Base-by-base conservation (phyloP, 2,329 filamentous ascomycete species). In the Neospermospora avenae region DNA sequence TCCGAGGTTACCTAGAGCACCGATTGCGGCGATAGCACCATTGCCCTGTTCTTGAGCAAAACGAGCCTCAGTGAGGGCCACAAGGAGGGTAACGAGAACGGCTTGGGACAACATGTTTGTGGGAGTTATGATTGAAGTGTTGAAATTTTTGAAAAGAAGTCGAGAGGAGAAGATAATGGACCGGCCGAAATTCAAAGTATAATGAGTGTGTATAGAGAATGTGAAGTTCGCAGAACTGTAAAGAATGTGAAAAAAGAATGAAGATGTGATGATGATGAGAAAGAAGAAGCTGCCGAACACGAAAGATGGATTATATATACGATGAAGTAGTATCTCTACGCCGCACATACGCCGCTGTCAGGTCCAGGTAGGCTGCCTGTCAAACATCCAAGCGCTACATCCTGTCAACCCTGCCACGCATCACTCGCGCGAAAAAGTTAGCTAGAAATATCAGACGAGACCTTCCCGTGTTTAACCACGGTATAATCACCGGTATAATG, bases 41-140 rank as follows among this genome's bases (percentile, higher is more conserved):
- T 67, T 62, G 34, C 61, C 67, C 68, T 86, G 82, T 73, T 89
- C 86, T 74, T 87, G 84, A 48, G 81, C 81, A 72, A 89, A 88
- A 66, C 71, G 70, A 65, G 71, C 71, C 56, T 73, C 69, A 35
- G 64, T 60, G 20, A 68, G 49, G 56, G 68, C 60, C n/a, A 63
- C 55, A 24, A 71, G 61, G 28, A 69, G 42, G 11, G 68, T 53
- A 42, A 71, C 8, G 46, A 71, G 54, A 48, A 67, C 41, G 14
- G 67, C 55, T 58, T 69, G 62, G 49, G 68, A 65, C 60, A 63
- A 68, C 69, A 72, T 71, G 22, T 60, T 37, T 52, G 60, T 34
- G 25, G 61, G 20, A 25, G 7, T 58, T 28, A 24, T 51, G 31
- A 46, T 35, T 22, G 25, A 28, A 28, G 35, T 52, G 28, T 25